Evolutionary conservation across 2,329 filamentous ascomycete genomes (phyloP).

Genomic region (Pseudocercospora vitis): DNA sequence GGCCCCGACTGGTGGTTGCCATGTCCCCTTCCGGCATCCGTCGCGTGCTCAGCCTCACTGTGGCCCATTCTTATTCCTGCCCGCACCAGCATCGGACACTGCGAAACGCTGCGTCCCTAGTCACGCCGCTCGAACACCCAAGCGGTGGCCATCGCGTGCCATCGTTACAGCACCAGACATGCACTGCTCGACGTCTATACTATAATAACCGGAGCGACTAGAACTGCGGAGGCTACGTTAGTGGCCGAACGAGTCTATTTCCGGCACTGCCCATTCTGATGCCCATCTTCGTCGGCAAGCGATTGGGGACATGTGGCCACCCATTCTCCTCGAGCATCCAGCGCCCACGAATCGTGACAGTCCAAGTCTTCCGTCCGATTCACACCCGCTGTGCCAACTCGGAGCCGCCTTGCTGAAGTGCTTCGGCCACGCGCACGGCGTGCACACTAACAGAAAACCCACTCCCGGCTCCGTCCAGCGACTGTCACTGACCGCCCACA

Average conservation of each 20-base stretch:
- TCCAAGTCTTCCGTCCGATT: too few species aligned
- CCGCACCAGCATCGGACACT: background rate
- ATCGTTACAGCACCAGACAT: slow-evolving; percentile 1
- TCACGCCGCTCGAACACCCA: background rate
- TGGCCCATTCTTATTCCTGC: background rate
- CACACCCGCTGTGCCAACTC: too few species aligned
- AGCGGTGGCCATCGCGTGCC: slow-evolving; percentile 15
- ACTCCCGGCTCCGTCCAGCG: background rate
- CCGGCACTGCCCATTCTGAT: background rate
- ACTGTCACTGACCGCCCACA: background rate
- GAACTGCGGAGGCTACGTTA: background rate
- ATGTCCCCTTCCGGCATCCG: slow-evolving; percentile 6
- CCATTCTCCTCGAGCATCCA: background rate
- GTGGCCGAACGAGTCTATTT: background rate
- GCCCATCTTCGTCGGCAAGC: background rate
- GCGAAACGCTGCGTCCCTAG: slow-evolving; percentile 1
- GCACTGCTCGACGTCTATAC: background rate
- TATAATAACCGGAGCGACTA: background rate
- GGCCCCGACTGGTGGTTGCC: background rate
- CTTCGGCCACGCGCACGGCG: background rate
- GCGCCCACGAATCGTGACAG: slow-evolving; percentile 2
- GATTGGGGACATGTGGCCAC: background rate
- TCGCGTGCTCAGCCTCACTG: slow-evolving; percentile 2
- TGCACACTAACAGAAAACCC: background rate
- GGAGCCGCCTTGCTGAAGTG: background rate